These are phyloP conservation scores for Aspergillus cavernicola DNA, from an alignment of 495 filamentous ascomycete genomes.

Conservation along the genomic window DNA sequence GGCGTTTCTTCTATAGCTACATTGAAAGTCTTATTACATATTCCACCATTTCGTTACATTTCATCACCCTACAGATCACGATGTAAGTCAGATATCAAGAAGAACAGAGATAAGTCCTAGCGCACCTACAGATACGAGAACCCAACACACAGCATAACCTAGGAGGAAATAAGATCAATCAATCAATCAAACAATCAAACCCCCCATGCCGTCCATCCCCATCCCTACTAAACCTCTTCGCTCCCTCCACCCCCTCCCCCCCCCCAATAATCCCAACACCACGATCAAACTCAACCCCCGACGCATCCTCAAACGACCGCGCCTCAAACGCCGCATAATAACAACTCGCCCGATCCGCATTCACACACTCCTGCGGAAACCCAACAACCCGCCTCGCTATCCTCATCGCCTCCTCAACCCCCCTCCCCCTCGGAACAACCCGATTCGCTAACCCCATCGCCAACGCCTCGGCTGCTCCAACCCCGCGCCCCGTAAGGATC, in stretches of 20 bases:
- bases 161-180: too few species aligned
- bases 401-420: constrained; percentile 37
- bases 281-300: constrained; percentile 38
- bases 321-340: constrained; percentile 46
- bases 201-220: constrained; percentile 41
- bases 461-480: constrained; percentile 43
- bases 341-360: constrained; percentile 32
- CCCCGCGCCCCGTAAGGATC: constrained; percentile 46
- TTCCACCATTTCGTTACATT: too few species aligned
- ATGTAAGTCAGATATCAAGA: too few species aligned
- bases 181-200: too few species aligned
- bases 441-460: constrained; percentile 47
- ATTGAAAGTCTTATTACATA: too few species aligned
- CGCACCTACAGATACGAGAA: too few species aligned
- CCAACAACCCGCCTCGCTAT: constrained; percentile 38
- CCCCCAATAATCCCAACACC: constrained; percentile 32
- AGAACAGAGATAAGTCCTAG: too few species aligned
- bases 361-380: constrained; percentile 47
- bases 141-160: too few species aligned
- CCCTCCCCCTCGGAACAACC: constrained; percentile 43
- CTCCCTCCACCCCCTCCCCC: constrained; percentile 39
- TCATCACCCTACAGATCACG: too few species aligned
- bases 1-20: too few species aligned
- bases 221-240: constrained; percentile 35
- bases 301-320: constrained; percentile 38